Conservation (phyloP, 2,329 filamentous ascomycete species). For the Talaromyces sp. region DNA sequence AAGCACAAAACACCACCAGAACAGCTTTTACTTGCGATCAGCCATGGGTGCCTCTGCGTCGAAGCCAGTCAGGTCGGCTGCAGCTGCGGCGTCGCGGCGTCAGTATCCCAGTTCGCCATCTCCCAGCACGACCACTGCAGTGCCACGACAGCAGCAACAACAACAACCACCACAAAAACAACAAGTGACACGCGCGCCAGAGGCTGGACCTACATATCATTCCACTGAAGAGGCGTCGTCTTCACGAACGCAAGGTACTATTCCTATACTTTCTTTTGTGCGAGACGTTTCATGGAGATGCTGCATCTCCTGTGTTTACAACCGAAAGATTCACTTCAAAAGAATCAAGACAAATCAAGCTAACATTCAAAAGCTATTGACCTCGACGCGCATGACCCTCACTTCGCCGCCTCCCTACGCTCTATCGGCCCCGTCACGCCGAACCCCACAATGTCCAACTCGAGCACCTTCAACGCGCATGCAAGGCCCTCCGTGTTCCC, state of each 20-base stretch:
- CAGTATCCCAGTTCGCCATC: conserved; percentile 51
- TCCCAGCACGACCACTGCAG: conserved; percentile 27
- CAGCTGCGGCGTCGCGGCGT: conserved; percentile 45
- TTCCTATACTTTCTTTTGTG: background rate
- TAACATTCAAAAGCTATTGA: conserved; percentile 45
- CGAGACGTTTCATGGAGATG: background rate
- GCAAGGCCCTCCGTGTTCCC: conserved; percentile 28
- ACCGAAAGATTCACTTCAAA: background rate
- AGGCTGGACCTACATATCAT: conserved; percentile 28
- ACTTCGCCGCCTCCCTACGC: conserved; percentile 76
- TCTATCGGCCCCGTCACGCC: conserved; percentile 55
- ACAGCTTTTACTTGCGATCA: background rate
- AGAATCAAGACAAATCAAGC: background rate
- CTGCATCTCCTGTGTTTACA: background rate
- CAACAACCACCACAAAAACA: background rate
- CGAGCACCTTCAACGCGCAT: conserved; percentile 43
- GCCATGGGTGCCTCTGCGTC: conserved; percentile 56
- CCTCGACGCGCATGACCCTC: conserved; percentile 56
- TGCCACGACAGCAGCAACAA: conserved; percentile 4
- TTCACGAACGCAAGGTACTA: conserved; percentile 29
- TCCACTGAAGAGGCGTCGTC: conserved; percentile 28
- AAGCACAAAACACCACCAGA: background rate
- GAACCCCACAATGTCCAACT: conserved; percentile 51
- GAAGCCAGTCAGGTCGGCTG: conserved; percentile 48
- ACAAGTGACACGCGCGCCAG: conserved; percentile 6